Base-by-base conservation (phyloP, 768 basidiomycete species). In the Mycena alexandri region DNA sequence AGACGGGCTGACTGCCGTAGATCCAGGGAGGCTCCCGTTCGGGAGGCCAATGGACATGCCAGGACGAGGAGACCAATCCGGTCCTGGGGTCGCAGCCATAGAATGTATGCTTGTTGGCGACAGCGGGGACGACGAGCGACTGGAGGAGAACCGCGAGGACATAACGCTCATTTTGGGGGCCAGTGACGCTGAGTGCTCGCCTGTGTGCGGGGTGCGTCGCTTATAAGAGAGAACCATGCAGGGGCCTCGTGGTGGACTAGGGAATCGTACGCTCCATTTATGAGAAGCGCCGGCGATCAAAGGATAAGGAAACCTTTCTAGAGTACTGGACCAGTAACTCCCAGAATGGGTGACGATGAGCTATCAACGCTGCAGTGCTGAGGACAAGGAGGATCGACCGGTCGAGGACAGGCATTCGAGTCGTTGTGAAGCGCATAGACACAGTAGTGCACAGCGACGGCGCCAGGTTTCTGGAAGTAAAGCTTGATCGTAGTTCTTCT, bases 161-260 rank as follows among this genome's bases (percentile, higher is more conserved):
- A 21, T 34, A 38, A 16, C 44, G 47, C 47, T 56, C 66, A 67
- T 67, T 25, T 47, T 55, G 34, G 54, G 24, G 5, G 34, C 19
- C 7, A 50, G 33, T 43, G 41, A 1, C 41, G 10, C 56, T 29
- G 25, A 17, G 22, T 25, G n/a, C 33, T 24, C 14, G 38, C 41
- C 44, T 2, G 38, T 5, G 6, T 58, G 44, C 34, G 36, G 7
- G 44, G 42, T 36, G 51, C 17, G 50, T n/a, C 12, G 44, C 36
- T 70, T 71, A 63, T 71, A 64, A 61, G 65, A 47, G 34, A 64
- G 62, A 70, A 63, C 61, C 70, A 67, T 61, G 70, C 62, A 52
- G 53, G 38, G 47, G 33, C 65, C 70, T 67, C 70, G 54, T 71
- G 70, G 54, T 21, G 43, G 25, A 19, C 41, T 51, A 41, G 47